Base-by-base conservation (phyloP, 305 asterid species). In the Ajuga reptans region DNA sequence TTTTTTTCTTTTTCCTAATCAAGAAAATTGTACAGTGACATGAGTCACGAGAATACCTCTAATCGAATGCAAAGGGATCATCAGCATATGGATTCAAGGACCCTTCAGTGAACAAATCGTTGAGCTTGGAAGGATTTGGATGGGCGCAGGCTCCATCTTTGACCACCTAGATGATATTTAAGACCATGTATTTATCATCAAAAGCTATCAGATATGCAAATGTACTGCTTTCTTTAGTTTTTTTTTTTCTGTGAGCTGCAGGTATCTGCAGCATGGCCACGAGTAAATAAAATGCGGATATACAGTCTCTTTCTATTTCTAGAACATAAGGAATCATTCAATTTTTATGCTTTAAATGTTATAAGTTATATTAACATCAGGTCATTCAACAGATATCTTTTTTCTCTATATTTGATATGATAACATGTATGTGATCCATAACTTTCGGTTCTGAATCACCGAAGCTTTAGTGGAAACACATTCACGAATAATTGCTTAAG, bases 61-160 rank as follows among this genome's bases (percentile, higher is more conserved):
- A 91, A 69, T 83, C 92, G 82, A 93, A 93, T 62, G 96, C 94
- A 78, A 88, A 93, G 50, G 99, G 99, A 77, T 93, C 99, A 79
- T 93, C 97, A 57, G 81, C 91, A 75, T 91, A 91, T 50, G 97
- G 99, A 80, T 93, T 89, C 84, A 93, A 75, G 41, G 96, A 91
- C 77, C 99, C 99, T 84, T 93, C 99, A 6, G 93, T 78, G 81
- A 93, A 91, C 82, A 93, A 76, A 84, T 91, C 97, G n/a, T 96
- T 95, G 45, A 93, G 87, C 78, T 87, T 87, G 72, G 96, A 82
- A 73, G 91, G 84, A 43, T 83, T 79, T 60, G 84, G 82, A 41
- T 60, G 79, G 76, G 14, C n/a, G n/a, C n/a, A n/a, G n/a, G n/a
- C 68, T 68, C 78, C 86, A 45, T 74, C 78, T 77, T 78, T 89